Evolutionary conservation across 441 rosid species (phyloP).

Genomic region (Erysimum cheiri): DNA sequence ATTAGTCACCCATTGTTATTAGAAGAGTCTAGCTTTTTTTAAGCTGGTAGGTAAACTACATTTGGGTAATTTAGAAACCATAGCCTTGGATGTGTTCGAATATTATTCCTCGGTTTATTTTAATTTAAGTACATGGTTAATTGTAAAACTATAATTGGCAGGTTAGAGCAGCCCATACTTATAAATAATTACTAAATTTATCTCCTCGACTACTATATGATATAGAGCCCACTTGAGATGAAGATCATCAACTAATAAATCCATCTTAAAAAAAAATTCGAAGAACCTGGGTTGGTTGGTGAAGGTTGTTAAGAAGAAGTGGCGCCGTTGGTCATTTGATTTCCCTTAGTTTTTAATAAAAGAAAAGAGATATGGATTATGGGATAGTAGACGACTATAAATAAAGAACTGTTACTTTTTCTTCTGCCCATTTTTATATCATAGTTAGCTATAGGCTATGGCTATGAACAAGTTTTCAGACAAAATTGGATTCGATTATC

Average conservation of each 20-base stretch:
- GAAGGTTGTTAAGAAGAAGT: conserved; percentile 47
- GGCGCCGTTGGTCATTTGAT: conserved; percentile 33
- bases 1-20: neutral
- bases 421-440: neutral
- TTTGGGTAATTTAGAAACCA: conserved; percentile 23
- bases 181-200: conserved; percentile 7
- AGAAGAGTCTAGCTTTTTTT: neutral
- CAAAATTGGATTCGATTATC: neutral
- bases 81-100: conserved; percentile 17
- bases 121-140: conserved; percentile 19
- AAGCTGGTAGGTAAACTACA: conserved; percentile 41
- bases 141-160: conserved; percentile 27
- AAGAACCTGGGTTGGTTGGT: conserved; percentile 41
- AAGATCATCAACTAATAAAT: conserved; percentile 24
- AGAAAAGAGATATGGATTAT: neutral
- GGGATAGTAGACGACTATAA: conserved; percentile 4
- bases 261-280: neutral
- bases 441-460: neutral
- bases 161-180: conserved; percentile 10
- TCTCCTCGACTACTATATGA: conserved; percentile 5
- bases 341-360: neutral
- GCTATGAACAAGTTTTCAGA: neutral
- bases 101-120: conserved; percentile 11
- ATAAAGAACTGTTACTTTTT: neutral
- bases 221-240: conserved; percentile 18